phyloP scores from a whole-genome alignment of 176 grass and related monocot genomes.

The Lolium perenne region DNA sequence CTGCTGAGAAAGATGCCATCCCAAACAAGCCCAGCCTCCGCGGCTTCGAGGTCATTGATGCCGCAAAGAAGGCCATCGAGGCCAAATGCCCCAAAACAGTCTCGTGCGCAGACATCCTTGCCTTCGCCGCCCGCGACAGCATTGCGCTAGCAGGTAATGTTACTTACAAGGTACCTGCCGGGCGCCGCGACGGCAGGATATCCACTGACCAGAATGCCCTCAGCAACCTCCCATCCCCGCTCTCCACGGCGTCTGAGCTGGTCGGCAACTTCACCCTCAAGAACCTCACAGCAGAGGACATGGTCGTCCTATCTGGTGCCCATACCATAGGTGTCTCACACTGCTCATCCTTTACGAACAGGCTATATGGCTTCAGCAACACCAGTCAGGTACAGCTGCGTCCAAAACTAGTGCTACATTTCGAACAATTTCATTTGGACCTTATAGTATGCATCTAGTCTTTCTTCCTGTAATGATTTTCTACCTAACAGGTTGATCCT shows the following conservation, averaged over 20 bases:
- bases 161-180: conserved; percentile 21
- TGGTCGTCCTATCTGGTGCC: conserved; percentile 68
- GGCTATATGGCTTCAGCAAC: conserved; percentile 58
- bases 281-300: conserved; percentile 62
- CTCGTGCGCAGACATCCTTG: conserved; percentile 68
- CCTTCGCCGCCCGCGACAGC: conserved; percentile 64
- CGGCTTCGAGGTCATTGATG: conserved; percentile 64
- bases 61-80: conserved; percentile 66
- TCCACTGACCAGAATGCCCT: conserved; percentile 22
- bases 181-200: conserved; percentile 4
- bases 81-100: conserved; percentile 49
- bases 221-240: conserved; percentile 49
- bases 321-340: conserved; percentile 67
- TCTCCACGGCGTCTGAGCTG: conserved; percentile 46
- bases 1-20: conserved; percentile 48
- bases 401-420: neutral
- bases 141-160: conserved; percentile 22
- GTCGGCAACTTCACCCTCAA: conserved; percentile 51
- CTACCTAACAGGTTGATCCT: conserved; percentile 41
- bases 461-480: neutral
- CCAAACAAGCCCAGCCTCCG: conserved; percentile 71
- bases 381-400: conserved; percentile 26
- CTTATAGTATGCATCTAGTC: neutral
- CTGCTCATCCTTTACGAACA: conserved; percentile 62
- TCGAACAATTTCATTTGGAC: neutral